These are phyloP conservation scores for Fraxinus dipetala DNA, from an alignment of 305 asterid species.

Conservation along the genomic window DNA sequence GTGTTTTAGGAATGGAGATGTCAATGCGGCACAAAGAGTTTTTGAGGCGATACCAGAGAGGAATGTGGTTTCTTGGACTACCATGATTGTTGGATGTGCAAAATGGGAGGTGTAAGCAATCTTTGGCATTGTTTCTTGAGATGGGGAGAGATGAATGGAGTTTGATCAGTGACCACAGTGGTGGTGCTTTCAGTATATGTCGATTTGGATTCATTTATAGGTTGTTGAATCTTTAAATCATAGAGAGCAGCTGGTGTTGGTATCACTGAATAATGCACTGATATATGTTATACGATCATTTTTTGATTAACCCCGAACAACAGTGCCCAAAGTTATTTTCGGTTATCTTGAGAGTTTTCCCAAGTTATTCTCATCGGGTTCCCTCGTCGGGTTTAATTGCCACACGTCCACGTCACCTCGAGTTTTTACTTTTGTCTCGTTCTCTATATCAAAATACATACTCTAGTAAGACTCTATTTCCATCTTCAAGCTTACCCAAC, in stretches of 20 bases:
- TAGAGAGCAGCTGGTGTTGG: conserved; percentile 30
- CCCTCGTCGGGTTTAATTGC: too few species aligned
- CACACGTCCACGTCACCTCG: too few species aligned
- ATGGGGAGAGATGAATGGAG: conserved; percentile 46
- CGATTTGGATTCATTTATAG: conserved; percentile 61
- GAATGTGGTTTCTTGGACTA: neutral
- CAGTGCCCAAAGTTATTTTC: too few species aligned
- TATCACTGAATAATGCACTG: conserved; percentile 55
- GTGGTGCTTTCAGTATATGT: conserved; percentile 66
- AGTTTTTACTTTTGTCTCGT: too few species aligned
- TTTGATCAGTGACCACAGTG: conserved; percentile 65
- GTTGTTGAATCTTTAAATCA: conserved; percentile 29
- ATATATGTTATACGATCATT: conserved; percentile 36
- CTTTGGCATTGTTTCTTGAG: conserved; percentile 42
- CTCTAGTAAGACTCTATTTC: too few species aligned
- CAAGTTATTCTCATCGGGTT: too few species aligned
- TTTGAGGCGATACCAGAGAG: conserved; percentile 52
- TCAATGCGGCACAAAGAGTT: conserved; percentile 41
- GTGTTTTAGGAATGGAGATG: conserved; percentile 42
- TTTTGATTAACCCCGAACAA: too few species aligned
- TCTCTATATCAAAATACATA: too few species aligned
- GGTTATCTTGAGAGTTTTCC: too few species aligned
- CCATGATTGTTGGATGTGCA: conserved; percentile 39
- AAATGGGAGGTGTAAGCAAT: conserved; percentile 58
- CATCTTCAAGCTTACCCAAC: too few species aligned